Evolutionary conservation across 2,329 filamentous ascomycete species (phyloP).

Genomic region (Trichoderma simmonsii): DNA sequence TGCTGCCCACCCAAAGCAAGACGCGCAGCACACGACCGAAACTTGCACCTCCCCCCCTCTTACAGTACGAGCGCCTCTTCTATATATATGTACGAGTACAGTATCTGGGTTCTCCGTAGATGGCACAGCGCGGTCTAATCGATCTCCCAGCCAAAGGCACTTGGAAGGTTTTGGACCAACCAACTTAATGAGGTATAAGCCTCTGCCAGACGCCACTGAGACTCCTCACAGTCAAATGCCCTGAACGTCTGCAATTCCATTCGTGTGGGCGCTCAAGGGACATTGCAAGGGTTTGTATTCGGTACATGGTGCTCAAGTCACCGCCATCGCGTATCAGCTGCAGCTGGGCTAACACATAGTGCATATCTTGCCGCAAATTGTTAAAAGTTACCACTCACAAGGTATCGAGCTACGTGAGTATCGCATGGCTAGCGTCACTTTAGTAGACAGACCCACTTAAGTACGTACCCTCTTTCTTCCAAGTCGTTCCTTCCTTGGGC

Average conservation of each 20-base stretch:
- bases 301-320: background rate
- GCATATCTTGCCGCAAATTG: background rate
- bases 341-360: background rate
- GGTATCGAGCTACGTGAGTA: background rate
- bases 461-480: background rate
- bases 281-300: background rate
- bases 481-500: background rate
- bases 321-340: background rate
- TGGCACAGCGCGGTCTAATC: background rate
- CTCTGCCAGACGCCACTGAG: background rate
- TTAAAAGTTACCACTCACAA: background rate
- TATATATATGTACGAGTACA: background rate
- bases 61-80: background rate
- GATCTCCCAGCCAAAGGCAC: background rate
- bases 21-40: background rate
- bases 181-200: background rate
- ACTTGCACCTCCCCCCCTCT: background rate
- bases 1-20: background rate
- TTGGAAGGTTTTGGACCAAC: background rate
- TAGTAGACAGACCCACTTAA: background rate
- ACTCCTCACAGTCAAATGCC: background rate
- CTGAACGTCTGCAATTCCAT: background rate
- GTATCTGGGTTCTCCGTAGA: background rate
- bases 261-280: background rate
- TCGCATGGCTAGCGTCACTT: background rate